Conservation (phyloP, 192 early-diverging fungal species). For the Coemansia sp. region DNA sequence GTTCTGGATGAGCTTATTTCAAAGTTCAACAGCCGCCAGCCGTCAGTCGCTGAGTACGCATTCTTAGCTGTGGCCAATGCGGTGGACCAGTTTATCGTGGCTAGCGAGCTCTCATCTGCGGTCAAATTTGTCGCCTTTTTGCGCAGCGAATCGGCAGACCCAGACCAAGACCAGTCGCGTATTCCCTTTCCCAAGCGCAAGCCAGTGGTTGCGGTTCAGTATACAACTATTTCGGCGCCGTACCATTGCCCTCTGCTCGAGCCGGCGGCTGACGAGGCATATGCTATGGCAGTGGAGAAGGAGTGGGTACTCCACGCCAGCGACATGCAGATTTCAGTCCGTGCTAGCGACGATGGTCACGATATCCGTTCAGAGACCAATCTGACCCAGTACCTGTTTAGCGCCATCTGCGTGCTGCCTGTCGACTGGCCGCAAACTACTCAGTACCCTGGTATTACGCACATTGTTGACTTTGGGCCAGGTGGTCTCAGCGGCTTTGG, state of each 20-base stretch:
- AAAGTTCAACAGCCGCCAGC: conserved; percentile 21
- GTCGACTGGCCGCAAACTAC: conserved; percentile 67
- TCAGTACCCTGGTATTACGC: conserved; percentile 64
- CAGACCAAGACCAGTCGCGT: conserved; percentile 61
- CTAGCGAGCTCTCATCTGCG: conserved; percentile 8
- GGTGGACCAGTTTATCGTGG: conserved; percentile 26
- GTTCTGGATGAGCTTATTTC: conserved; percentile 10
- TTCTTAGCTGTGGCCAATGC: conserved; percentile 34
- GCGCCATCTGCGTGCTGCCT: conserved; percentile 65
- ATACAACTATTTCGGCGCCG: conserved; percentile 84
- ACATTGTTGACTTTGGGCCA: conserved; percentile 96
- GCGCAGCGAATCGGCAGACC: conserved; percentile 13
- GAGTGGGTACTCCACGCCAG: conserved; percentile 22
- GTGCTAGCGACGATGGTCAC: conserved; percentile 78
- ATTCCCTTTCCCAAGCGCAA: conserved; percentile 80
- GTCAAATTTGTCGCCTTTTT: conserved; percentile 16
- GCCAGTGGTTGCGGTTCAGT: conserved; percentile 75
- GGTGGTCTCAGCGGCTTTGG: conserved; percentile 88
- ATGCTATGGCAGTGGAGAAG: conserved; percentile 19
- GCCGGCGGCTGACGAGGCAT: background rate
- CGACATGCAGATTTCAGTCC: conserved; percentile 63
- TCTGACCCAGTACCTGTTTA: conserved; percentile 70
- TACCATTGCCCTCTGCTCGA: conserved; percentile 60
- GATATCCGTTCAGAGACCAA: conserved; percentile 65
- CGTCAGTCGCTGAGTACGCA: conserved; percentile 3